Conservation (phyloP, 495 filamentous ascomycete species). For the Astrothelium subdiscretum region DNA sequence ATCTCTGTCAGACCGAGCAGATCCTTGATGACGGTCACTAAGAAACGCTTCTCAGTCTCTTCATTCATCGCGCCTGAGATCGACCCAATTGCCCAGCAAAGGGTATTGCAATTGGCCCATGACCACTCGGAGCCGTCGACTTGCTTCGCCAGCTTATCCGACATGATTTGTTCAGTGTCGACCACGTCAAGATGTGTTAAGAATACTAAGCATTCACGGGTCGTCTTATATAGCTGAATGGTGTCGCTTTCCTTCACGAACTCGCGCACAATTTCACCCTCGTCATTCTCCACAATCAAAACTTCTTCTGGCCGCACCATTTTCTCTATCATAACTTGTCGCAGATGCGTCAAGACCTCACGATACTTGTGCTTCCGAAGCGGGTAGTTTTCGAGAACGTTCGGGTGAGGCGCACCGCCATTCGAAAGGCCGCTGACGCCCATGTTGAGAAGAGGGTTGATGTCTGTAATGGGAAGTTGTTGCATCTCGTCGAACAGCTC, state of each 20-base stretch:
- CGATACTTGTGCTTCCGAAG: constrained; percentile 95
- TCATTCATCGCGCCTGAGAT: constrained; percentile 99
- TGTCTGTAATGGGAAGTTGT: constrained; percentile 75
- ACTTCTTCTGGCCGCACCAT: constrained; percentile 98
- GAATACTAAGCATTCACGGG: constrained; percentile 92
- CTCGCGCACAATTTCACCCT: constrained; percentile 96
- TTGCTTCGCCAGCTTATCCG: constrained; percentile 88
- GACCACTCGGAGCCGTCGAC: constrained; percentile 96
- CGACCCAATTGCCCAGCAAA: constrained; percentile 98
- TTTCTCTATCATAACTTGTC: constrained; percentile 98
- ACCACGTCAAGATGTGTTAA: constrained; percentile 95
- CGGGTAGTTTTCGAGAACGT: constrained; percentile 70
- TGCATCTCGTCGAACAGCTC: constrained; percentile 99
- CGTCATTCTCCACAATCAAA: constrained; percentile 97
- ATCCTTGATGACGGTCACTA: constrained; percentile 98
- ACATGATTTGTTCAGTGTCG: constrained; percentile 97
- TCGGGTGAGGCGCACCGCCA: constrained; percentile 75
- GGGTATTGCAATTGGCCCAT: constrained; percentile 97
- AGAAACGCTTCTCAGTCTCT: constrained; percentile 95
- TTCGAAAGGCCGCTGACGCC: constrained; percentile 58
- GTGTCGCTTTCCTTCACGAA: constrained; percentile 99
- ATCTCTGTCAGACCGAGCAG: constrained; percentile 95
- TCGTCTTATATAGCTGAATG: constrained; percentile 98
- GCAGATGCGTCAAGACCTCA: constrained; percentile 83
- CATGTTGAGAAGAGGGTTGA: constrained; percentile 76